phyloP scores from a whole-genome alignment of 2,329 filamentous ascomycete genomes.

The Cryphonectria naterciae region DNA sequence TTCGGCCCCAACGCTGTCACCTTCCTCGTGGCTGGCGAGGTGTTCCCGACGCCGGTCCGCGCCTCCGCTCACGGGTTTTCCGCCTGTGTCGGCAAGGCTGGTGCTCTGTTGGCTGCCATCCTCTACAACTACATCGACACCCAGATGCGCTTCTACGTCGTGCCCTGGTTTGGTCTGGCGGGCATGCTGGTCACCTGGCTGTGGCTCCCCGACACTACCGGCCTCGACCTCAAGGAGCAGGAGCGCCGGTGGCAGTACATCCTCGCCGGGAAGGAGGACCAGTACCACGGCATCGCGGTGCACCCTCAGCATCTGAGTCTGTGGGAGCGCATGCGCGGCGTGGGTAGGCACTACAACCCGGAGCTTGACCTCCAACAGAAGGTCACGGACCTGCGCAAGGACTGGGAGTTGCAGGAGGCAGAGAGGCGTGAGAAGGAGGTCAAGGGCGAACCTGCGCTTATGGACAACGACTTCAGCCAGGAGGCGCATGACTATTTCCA shows the following conservation, averaged over 20 bases:
- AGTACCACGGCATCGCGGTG: conserved; percentile 93
- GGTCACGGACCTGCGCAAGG: conserved; percentile 77
- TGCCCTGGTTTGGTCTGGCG: conserved; percentile 91
- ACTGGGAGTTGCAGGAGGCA: conserved; percentile 61
- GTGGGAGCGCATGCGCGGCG: conserved; percentile 82
- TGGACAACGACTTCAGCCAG: conserved; percentile 55
- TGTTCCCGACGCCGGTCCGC: conserved; percentile 93
- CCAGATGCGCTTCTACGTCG: conserved; percentile 84
- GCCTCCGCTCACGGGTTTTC: conserved; percentile 94
- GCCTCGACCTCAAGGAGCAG: conserved; percentile 95
- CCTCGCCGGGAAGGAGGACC: conserved; percentile 72
- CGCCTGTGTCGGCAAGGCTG: conserved; percentile 87
- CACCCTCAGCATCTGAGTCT: conserved; percentile 86
- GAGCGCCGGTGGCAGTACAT: conserved; percentile 92
- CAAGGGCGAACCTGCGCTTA: conserved; percentile 39
- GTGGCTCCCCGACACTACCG: conserved; percentile 96
- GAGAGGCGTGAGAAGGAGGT: conserved; percentile 53
- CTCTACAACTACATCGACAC: conserved; percentile 94
- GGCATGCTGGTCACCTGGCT: conserved; percentile 82
- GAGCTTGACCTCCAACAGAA: conserved; percentile 81
- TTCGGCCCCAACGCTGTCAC: conserved; percentile 96
- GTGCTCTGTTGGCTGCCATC: conserved; percentile 83
- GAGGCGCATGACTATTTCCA: conserved; percentile 61
- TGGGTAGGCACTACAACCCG: conserved; percentile 82
- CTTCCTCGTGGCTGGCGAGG: conserved; percentile 93